phyloP scores from a whole-genome alignment of 345 rosid species.

The Psidium friedrichsthalianum region DNA sequence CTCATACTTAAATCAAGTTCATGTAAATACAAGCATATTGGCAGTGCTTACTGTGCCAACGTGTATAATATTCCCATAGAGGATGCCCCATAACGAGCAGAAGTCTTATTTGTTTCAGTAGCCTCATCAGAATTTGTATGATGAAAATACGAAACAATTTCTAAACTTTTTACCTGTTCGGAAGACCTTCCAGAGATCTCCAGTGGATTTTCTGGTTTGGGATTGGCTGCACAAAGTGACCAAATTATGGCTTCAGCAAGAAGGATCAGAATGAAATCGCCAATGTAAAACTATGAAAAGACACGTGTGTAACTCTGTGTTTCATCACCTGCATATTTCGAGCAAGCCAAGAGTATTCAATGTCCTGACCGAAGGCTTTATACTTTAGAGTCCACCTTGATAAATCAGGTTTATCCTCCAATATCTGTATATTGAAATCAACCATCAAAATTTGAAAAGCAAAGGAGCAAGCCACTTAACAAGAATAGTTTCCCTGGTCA shows the following conservation, averaged over 20 bases:
- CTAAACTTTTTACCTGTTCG: neutral
- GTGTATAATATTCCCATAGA: neutral
- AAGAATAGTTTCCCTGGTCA: neutral
- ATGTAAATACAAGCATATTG: neutral
- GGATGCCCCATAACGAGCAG: neutral
- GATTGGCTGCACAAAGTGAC: constrained; percentile 43
- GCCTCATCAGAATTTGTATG: neutral
- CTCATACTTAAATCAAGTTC: neutral
- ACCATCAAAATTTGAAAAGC: neutral
- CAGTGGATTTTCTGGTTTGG: constrained; percentile 33
- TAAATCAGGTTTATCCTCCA: constrained; percentile 67
- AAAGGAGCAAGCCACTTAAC: neutral
- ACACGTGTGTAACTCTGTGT: neutral
- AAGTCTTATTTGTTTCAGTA: neutral
- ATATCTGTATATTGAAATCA: constrained; percentile 18
- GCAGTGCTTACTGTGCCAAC: neutral
- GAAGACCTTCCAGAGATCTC: neutral
- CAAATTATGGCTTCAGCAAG: neutral
- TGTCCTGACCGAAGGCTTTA: constrained; percentile 70
- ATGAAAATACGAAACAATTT: neutral
- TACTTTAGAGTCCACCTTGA: constrained; percentile 77
- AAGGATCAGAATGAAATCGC: neutral
- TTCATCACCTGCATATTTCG: constrained; percentile 74
- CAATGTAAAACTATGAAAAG: neutral
- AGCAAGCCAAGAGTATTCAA: constrained; percentile 91